phyloP scores from a whole-genome alignment of 2,329 filamentous ascomycete genomes.

The Colletotrichum sojae region DNA sequence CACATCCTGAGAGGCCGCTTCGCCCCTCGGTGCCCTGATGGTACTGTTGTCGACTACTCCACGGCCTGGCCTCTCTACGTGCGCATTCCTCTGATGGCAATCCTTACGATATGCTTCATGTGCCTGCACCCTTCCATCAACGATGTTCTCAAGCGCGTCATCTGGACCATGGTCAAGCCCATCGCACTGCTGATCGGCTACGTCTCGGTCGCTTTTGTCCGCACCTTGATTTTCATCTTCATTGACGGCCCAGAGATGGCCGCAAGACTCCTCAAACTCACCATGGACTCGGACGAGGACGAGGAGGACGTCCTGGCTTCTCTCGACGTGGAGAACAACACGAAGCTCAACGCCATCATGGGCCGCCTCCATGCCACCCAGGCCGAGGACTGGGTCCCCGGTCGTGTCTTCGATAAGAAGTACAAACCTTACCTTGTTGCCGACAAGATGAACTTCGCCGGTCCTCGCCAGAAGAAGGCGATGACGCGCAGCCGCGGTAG shows the following conservation, averaged over 20 bases:
- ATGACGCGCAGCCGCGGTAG: slow-evolving; percentile 29
- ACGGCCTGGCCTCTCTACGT: slow-evolving; percentile 26
- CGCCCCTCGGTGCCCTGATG: slow-evolving; percentile 14
- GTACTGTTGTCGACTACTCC: slow-evolving; percentile 13
- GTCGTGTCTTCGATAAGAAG: slow-evolving; percentile 36
- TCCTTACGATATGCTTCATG: slow-evolving; percentile 26
- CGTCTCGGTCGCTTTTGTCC: slow-evolving; percentile 17
- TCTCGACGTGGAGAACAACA: slow-evolving; percentile 23
- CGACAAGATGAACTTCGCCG: slow-evolving; percentile 28
- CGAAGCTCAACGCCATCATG: slow-evolving; percentile 37
- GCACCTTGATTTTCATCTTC: slow-evolving; percentile 31
- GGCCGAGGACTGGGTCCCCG: slow-evolving; percentile 6
- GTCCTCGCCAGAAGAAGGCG: slow-evolving; percentile 32
- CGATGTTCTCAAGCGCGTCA: background rate
- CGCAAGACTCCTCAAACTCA: background rate
- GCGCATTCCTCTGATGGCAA: slow-evolving; percentile 24
- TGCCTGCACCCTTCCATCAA: slow-evolving; percentile 24
- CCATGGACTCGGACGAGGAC: background rate
- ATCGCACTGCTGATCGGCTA: slow-evolving; percentile 30
- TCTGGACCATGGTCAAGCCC: slow-evolving; percentile 31
- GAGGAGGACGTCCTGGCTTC: background rate
- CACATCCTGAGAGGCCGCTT: slow-evolving; percentile 32
- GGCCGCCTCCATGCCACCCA: slow-evolving; percentile 12
- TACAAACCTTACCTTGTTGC: slow-evolving; percentile 31
- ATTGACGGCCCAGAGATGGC: slow-evolving; percentile 31